phyloP scores from a whole-genome alignment of 768 basidiomycete species.

The Russula brevipes region DNA sequence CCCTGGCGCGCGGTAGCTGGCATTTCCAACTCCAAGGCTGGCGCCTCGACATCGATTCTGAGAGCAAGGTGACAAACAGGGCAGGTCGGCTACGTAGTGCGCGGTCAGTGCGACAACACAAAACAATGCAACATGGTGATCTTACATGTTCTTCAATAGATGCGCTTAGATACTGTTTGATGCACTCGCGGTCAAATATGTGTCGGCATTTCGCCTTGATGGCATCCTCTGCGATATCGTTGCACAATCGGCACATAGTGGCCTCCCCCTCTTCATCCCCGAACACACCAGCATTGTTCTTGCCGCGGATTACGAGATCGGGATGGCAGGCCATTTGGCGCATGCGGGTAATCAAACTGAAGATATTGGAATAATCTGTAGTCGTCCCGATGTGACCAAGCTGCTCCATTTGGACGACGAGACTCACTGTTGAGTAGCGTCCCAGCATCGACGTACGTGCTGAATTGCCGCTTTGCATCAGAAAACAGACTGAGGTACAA shows the following conservation, averaged over 20 bases:
- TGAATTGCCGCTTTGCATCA: slow-evolving; percentile 89
- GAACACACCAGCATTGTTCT: slow-evolving; percentile 65
- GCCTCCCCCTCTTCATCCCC: slow-evolving; percentile 59
- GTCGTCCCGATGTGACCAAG: neutral
- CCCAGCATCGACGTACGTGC: slow-evolving; percentile 83
- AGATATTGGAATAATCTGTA: slow-evolving; percentile 84
- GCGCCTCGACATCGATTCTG: slow-evolving; percentile 94
- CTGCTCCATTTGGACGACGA: neutral
- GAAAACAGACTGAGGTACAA: slow-evolving; percentile 87
- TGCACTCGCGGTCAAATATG: slow-evolving; percentile 94
- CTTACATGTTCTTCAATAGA: slow-evolving; percentile 57
- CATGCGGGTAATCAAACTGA: slow-evolving; percentile 92
- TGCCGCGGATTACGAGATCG: slow-evolving; percentile 86
- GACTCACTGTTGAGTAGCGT: slow-evolving; percentile 86
- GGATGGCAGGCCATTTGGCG: slow-evolving; percentile 94
- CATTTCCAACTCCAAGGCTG: slow-evolving; percentile 80
- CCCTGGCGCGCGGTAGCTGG: slow-evolving; percentile 64
- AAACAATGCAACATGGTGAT: neutral
- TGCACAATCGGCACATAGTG: slow-evolving; percentile 90
- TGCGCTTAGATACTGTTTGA: slow-evolving; percentile 84
- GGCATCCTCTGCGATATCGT: slow-evolving; percentile 95
- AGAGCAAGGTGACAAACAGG: slow-evolving; percentile 91
- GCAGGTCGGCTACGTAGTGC: slow-evolving; percentile 64
- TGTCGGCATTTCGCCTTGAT: slow-evolving; percentile 91
- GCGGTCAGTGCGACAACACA: neutral